Percentiles rank a stretch among this genome's conserved stretches.
Evolutionary conservation across 768 basidiomycete genomes (phyloP).

Genomic region (Tricholoma sp.): DNA sequence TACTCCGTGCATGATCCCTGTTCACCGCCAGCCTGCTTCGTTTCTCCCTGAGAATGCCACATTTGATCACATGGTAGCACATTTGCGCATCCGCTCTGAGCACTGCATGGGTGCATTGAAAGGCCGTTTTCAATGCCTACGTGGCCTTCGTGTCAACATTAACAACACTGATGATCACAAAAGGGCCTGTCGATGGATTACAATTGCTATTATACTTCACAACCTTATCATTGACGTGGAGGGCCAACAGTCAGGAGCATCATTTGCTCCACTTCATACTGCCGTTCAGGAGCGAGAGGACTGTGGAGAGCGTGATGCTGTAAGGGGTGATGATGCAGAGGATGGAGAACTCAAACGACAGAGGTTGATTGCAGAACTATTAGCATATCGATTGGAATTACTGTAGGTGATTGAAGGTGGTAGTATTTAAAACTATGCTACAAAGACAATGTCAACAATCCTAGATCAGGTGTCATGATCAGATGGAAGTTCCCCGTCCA

Average conservation of each 20-base stretch:
- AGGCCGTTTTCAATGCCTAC: no score
- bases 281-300: not conserved
- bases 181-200: not conserved
- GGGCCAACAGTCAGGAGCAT: not conserved
- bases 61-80: not conserved
- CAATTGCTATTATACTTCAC: not conserved
- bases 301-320: not conserved
- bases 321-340: not conserved
- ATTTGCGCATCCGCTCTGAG: not conserved
- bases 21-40: not conserved
- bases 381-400: not conserved
- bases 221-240: not conserved
- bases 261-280: not conserved
- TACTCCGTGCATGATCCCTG: not conserved
- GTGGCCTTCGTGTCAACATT: not conserved
- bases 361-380: not conserved
- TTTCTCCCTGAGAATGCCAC: not conserved
- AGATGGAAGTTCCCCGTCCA: not conserved
- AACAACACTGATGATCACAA: not conserved
- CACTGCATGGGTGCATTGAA: no score
- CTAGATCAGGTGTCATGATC: not conserved
- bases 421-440: no score
- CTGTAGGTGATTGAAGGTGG: not conserved
- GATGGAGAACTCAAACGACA: not conserved
- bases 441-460: no score